A percentile compares a stretch with the other conserved stretches of the same genome.
Conservation (phyloP, 257 asterid genomes). For the Nicotiana tomentosiformis region DNA sequence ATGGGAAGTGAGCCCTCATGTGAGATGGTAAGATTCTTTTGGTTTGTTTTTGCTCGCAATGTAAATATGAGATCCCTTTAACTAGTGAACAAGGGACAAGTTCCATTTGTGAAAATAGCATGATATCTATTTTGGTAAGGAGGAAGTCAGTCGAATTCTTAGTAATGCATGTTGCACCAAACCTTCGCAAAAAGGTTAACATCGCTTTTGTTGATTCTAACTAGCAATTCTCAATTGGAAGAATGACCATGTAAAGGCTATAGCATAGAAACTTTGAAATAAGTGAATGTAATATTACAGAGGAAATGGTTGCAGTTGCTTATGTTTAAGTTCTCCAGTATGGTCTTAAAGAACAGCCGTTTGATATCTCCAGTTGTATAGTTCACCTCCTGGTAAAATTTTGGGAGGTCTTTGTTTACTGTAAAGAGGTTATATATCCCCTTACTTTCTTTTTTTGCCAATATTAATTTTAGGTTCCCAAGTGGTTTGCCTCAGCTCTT, state of each 20-base stretch:
- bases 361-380: not conserved
- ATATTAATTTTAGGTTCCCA: conserved; percentile 19
- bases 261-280: not conserved
- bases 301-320: not conserved
- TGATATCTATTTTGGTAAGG: not conserved
- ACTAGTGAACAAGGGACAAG: not conserved
- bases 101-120: not conserved
- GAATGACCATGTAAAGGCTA: not conserved
- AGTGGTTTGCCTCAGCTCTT: conserved; percentile 22
- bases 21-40: not conserved
- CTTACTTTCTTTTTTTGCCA: not conserved
- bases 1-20: not conserved
- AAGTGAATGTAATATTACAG: not conserved
- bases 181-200: not conserved
- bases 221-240: not conserved
- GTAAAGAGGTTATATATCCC: not conserved
- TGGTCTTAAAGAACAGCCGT: not conserved
- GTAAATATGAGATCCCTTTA: not conserved
- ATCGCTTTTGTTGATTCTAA: not conserved
- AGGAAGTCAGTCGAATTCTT: not conserved
- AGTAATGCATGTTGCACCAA: not conserved
- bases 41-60: not conserved
- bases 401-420: not conserved
- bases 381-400: not conserved
- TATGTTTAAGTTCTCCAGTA: not conserved